Percentiles rank a stretch among this genome's conserved stretches.
Conservation (phyloP, 2,329 filamentous ascomycete species). For the Ascochyta fabae region DNA sequence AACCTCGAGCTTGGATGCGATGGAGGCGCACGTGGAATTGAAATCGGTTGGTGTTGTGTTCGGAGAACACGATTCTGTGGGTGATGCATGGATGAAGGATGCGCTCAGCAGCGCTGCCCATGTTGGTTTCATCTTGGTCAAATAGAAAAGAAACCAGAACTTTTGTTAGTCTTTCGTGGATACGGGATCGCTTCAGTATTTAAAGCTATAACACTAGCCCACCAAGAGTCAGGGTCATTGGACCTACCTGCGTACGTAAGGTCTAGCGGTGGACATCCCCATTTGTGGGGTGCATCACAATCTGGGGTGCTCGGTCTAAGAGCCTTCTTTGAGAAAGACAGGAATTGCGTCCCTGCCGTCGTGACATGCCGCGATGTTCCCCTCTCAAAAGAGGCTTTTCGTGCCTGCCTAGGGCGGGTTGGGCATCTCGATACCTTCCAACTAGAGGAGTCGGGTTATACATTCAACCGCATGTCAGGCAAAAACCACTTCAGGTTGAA, state of each 20-base stretch:
- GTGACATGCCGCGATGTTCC: background rate
- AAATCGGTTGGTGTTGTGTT: slow-evolving; percentile 19
- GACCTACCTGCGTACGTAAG: background rate
- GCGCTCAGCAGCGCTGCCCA: slow-evolving; percentile 21
- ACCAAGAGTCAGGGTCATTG: background rate
- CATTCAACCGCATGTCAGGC: background rate
- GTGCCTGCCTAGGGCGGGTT: background rate
- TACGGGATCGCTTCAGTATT: background rate
- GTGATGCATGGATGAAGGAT: background rate
- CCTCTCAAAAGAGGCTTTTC: background rate
- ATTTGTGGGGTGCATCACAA: slow-evolving; percentile 1
- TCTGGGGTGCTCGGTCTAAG: slow-evolving; percentile 3
- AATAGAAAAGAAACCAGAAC: background rate
- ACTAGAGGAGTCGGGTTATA: background rate
- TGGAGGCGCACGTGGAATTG: slow-evolving; percentile 30
- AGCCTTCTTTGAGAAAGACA: background rate
- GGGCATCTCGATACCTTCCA: background rate
- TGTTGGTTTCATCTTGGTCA: slow-evolving; percentile 23
- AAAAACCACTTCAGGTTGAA: background rate
- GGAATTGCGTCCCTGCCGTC: background rate
- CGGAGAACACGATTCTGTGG: background rate
- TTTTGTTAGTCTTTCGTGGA: background rate
- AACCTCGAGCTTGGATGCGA: slow-evolving; percentile 41
- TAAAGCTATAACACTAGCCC: background rate
- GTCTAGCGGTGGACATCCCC: background rate